Evolutionary conservation across 2,329 filamentous ascomycete genomes (phyloP), one percentile per base, ranked within the genome.

Genomic region (Metarhizium robertsii): DNA sequence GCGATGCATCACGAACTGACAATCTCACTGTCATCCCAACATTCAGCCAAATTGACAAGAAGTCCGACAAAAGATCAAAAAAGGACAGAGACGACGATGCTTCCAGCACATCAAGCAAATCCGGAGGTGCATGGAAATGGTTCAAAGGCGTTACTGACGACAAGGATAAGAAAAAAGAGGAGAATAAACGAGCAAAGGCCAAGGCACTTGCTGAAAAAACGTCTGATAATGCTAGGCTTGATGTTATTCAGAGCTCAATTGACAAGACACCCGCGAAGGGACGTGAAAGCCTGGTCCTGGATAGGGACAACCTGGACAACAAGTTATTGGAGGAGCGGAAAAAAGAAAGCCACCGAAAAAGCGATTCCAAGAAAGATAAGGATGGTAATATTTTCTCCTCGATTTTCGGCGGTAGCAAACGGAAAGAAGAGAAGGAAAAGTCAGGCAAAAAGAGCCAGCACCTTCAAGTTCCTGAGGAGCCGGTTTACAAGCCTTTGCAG

Each of bases 371-470:
- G 73, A 96, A 92, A 68, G 92, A 96, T 61, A 96, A 95, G 66
- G 90, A 96, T 58, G 86, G 91, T 7, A 91, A 92, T 60, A 79
- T 97, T n/a, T 92, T 99, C 62, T 92, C 91, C 0, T 94, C 91
- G 1, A 85, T 99, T 55, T 97, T 99, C 66, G 90, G 91, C 16
- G 88, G 90, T 46, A 82, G 87, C 58, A 95, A 95, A 75, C 95
- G 92, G 75, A 95, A 90, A 71, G 78, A 82, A 55, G 88, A 92
- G 56, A 85, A 85, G 61, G 90, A 95, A 55, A 80, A 80, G 38
- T 78, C 79, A 56, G 80, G 84, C 62, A 92, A 90, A 73, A 95
- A 92, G 71, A 80, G 77, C 38, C 84, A 86, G 61, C 83, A 87
- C 50, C 83, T 90, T 54, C 84, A 86, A 6, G 74, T 90, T 7